These are phyloP conservation scores for Apiotrichum domesticum DNA, from an alignment of 1,284 basidiomycete genomes.

Conservation along the genomic window DNA sequence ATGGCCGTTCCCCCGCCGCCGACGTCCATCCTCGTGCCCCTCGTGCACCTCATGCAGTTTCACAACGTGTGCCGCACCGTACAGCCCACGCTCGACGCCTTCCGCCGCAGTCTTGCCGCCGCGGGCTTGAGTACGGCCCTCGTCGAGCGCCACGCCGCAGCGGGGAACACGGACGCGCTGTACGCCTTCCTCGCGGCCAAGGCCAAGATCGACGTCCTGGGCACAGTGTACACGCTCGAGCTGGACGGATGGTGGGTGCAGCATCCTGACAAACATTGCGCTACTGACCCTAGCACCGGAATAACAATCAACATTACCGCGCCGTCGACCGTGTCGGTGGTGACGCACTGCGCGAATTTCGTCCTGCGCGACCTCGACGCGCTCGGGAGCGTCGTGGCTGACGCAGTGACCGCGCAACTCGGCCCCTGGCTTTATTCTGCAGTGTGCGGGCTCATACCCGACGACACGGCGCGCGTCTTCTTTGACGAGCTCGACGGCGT, in stretches of 20 bases:
- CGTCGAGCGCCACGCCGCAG: slow-evolving; percentile 6
- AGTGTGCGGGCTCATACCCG: slow-evolving; percentile 2
- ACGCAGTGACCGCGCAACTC: slow-evolving; percentile 24
- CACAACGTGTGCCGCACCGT: slow-evolving; percentile 13
- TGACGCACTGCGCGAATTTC: slow-evolving; percentile 25
- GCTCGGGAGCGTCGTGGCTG: slow-evolving; percentile 20
- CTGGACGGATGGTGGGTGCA: slow-evolving; percentile 22
- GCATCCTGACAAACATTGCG: neutral
- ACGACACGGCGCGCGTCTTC: slow-evolving; percentile 13
- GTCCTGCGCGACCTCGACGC: slow-evolving; percentile 24
- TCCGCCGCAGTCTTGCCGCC: slow-evolving; percentile 13
- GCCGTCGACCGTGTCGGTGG: slow-evolving; percentile 11
- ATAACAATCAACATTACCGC: slow-evolving; percentile 21
- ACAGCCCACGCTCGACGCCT: slow-evolving; percentile 13
- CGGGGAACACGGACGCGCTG: slow-evolving; percentile 4
- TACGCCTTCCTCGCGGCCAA: slow-evolving; percentile 12
- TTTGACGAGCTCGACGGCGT: slow-evolving; percentile 29
- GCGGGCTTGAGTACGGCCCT: slow-evolving; percentile 18
- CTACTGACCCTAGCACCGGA: slow-evolving; percentile 15
- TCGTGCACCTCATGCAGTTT: slow-evolving; percentile 28
- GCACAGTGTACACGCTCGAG: slow-evolving; percentile 19
- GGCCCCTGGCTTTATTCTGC: slow-evolving; percentile 2
- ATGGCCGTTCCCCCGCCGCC: neutral
- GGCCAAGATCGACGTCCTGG: slow-evolving; percentile 17
- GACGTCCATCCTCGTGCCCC: slow-evolving; percentile 25